phyloP scores from a whole-genome alignment of 78 protist genomes.

The Dictyostelium purpureum region DNA sequence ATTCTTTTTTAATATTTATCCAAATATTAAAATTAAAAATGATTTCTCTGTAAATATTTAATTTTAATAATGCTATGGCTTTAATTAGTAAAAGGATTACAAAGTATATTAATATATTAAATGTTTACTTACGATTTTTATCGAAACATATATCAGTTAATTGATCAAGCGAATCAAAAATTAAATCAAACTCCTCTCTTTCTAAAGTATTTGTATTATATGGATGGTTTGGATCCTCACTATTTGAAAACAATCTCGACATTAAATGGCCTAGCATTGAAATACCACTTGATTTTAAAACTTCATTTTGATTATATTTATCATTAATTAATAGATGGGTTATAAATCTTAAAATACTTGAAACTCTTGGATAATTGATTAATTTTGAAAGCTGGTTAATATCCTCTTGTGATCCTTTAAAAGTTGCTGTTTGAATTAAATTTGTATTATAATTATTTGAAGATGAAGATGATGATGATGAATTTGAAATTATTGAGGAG shows the following conservation, averaged over 20 bases:
- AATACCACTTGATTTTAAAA: conserved; percentile 18
- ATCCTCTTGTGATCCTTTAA: conserved; percentile 17
- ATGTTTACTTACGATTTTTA: conserved; percentile 19
- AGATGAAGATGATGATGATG: not conserved
- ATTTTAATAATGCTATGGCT: not conserved
- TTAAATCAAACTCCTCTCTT: not conserved
- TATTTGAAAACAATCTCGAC: not conserved
- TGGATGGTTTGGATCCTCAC: not conserved
- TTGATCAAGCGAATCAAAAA: not conserved
- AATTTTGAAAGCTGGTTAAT: not conserved
- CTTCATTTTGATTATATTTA: conserved; percentile 38
- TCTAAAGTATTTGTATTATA: not conserved
- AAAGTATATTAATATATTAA: not conserved
- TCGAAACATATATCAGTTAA: conserved; percentile 23
- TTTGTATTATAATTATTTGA: not conserved
- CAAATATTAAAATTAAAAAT: conserved; percentile 59
- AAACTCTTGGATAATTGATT: conserved; percentile 7
- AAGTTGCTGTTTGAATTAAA: not conserved
- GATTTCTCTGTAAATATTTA: conserved; percentile 20
- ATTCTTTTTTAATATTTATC: conserved; percentile 24
- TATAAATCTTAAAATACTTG: not conserved
- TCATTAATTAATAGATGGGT: conserved; percentile 28
- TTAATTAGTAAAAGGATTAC: not conserved
- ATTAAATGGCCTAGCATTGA: not conserved
- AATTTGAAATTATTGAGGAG: not conserved